Percentiles rank a stretch among this genome's conserved stretches.
These are phyloP conservation scores for Neopestalotiopsis rosae DNA, from an alignment of 2,329 filamentous ascomycete genomes.

Conservation along the genomic window DNA sequence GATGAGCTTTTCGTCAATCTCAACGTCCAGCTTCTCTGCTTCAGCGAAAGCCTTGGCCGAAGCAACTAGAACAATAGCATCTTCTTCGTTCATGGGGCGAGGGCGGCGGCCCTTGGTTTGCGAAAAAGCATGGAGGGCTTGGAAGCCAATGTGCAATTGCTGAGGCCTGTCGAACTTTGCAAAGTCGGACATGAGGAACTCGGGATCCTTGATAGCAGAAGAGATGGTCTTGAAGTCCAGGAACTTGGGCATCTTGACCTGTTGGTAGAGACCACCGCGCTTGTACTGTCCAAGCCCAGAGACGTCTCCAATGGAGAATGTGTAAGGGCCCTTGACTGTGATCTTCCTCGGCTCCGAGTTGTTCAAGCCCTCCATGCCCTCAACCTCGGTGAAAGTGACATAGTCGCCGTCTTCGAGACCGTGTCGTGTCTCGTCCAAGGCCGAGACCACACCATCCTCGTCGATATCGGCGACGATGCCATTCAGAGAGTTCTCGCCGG, in stretches of 20 bases:
- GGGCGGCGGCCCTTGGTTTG: constrained; percentile 78
- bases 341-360: constrained; percentile 85
- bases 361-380: constrained; percentile 91
- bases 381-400: constrained; percentile 91
- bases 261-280: constrained; percentile 86
- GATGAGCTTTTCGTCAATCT: constrained; percentile 90
- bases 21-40: constrained; percentile 77
- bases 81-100: constrained; percentile 80
- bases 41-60: constrained; percentile 77
- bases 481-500: constrained; percentile 83
- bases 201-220: constrained; percentile 81
- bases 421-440: constrained; percentile 92
- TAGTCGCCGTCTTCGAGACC: constrained; percentile 96
- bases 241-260: constrained; percentile 98
- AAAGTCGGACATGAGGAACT: constrained; percentile 91
- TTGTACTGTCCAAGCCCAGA: constrained; percentile 85
- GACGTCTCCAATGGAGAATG: constrained; percentile 95
- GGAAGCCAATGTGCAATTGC: constrained; percentile 90
- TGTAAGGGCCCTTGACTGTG: constrained; percentile 93
- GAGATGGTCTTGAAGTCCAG: constrained; percentile 86
- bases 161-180: constrained; percentile 96
- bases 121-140: constrained; percentile 87
- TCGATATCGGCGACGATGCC: constrained; percentile 92
- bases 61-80: constrained; percentile 79
- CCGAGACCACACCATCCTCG: constrained; percentile 88